Conservation (phyloP, 805 yeast genomes). For the Grigorovia jiainica region DNA sequence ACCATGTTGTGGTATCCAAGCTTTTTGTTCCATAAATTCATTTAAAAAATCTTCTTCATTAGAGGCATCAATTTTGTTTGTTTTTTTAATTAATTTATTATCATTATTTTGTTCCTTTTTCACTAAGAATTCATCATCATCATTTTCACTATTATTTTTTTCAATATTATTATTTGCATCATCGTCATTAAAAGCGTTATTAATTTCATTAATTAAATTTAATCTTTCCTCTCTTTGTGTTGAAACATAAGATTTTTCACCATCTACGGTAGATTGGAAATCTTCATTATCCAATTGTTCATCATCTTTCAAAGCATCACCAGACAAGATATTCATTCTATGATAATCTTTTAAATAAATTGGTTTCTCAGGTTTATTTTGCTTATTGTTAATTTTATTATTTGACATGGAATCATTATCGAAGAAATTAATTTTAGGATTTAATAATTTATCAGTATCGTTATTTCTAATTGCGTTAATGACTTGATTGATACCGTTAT, state of each 20-base stretch:
- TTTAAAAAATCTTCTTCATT: conserved; percentile 63
- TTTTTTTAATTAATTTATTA: conserved; percentile 10
- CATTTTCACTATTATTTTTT: conserved; percentile 33
- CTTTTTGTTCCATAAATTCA: conserved; percentile 64
- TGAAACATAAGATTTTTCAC: conserved; percentile 56
- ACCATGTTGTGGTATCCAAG: conserved; percentile 77
- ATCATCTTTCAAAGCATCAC: conserved; percentile 47
- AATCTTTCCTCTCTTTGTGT: conserved; percentile 67
- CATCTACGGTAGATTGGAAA: conserved; percentile 18
- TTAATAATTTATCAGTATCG: conserved; percentile 49
- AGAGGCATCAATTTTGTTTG: conserved; percentile 42
- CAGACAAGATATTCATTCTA: conserved; percentile 68
- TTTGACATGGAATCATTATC: conserved; percentile 55
- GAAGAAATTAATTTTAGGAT: conserved; percentile 66
- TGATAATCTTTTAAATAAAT: conserved; percentile 88
- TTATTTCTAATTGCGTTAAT: conserved; percentile 58
- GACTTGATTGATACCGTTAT: conserved; percentile 65
- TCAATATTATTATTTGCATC: conserved; percentile 35
- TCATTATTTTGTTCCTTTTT: conserved; percentile 33
- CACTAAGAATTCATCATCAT: conserved; percentile 41
- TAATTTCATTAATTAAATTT: conserved; percentile 67
- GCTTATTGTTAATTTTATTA: conserved; percentile 25
- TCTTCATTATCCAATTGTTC: conserved; percentile 34
- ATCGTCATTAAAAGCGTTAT: conserved; percentile 49
- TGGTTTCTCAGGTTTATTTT: conserved; percentile 49